These are phyloP conservation scores for Metschnikowia kofuensis DNA, from an alignment of 805 yeast genomes.

Conservation along the genomic window DNA sequence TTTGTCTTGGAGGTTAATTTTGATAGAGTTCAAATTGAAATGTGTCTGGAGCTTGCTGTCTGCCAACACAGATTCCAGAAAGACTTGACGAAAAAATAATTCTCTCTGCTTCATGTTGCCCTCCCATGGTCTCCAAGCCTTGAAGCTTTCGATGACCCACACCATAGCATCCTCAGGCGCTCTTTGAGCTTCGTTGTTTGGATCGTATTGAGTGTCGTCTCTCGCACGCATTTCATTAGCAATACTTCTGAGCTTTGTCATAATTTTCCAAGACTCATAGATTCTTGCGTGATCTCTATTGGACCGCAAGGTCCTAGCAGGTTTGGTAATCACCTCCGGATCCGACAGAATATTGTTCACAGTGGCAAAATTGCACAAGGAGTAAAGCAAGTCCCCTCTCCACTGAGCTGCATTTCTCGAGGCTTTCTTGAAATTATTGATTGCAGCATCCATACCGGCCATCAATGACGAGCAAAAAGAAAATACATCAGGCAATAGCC, in stretches of 20 bases:
- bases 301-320: conserved; percentile 75
- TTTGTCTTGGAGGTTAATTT: conserved; percentile 1
- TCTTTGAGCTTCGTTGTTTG: conserved; percentile 30
- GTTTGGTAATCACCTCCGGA: conserved; percentile 86
- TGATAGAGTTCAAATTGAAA: not conserved
- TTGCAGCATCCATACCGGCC: conserved; percentile 15
- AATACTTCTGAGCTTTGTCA: conserved; percentile 76
- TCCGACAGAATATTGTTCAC: conserved; percentile 63
- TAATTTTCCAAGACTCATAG: conserved; percentile 83
- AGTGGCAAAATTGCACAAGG: conserved; percentile 37
- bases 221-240: conserved; percentile 26
- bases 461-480: conserved; percentile 15
- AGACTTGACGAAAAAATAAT: conserved; percentile 43
- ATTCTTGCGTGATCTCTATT: conserved; percentile 72
- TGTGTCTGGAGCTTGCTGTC: not conserved
- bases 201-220: not conserved
- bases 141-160: conserved; percentile 56
- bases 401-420: conserved; percentile 12
- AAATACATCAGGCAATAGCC: conserved; percentile 23
- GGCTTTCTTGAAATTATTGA: conserved; percentile 17
- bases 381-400: conserved; percentile 41
- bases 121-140: conserved; percentile 92
- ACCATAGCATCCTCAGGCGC: conserved; percentile 52
- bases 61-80: not conserved
- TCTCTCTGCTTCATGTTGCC: conserved; percentile 59